Conservation (phyloP, 805 yeast species). For the Pichia kluyveri region DNA sequence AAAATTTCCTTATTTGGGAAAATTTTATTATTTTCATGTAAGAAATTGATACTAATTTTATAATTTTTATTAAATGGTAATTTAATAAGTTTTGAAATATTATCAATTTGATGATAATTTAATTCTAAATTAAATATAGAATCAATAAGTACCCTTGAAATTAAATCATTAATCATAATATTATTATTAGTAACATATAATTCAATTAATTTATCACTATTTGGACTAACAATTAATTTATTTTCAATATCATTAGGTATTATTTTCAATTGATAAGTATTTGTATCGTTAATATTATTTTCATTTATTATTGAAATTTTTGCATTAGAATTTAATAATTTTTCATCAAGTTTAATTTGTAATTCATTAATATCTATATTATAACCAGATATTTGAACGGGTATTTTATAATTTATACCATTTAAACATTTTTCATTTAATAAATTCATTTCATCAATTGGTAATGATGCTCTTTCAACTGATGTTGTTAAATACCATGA, state of each 20-base stretch:
- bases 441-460: conserved; percentile 32
- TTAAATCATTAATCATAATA: conserved; percentile 27
- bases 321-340: conserved; percentile 17
- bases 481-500: conserved; percentile 53
- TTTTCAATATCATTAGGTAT: conserved; percentile 20
- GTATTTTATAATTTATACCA: conserved; percentile 29
- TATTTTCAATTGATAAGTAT: conserved; percentile 15
- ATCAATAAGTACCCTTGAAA: conserved; percentile 30
- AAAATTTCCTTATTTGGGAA: conserved; percentile 47
- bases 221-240: conserved; percentile 29
- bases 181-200: conserved; percentile 23
- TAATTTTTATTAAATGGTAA: conserved; percentile 55
- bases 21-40: conserved; percentile 60
- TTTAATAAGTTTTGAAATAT: conserved; percentile 22
- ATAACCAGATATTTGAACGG: conserved; percentile 31
- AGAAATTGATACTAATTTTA: conserved; percentile 67
- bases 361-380: conserved; percentile 26
- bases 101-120: conserved; percentile 14
- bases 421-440: conserved; percentile 14
- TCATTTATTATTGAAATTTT: conserved; percentile 23
- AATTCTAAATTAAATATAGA: conserved; percentile 26
- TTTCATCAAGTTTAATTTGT: conserved; percentile 23
- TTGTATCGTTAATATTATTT: neutral
- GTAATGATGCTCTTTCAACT: conserved; percentile 54
- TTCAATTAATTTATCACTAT: conserved; percentile 25